phyloP scores from a whole-genome alignment of 495 filamentous ascomycete genomes.

The Tuber aestivum region DNA sequence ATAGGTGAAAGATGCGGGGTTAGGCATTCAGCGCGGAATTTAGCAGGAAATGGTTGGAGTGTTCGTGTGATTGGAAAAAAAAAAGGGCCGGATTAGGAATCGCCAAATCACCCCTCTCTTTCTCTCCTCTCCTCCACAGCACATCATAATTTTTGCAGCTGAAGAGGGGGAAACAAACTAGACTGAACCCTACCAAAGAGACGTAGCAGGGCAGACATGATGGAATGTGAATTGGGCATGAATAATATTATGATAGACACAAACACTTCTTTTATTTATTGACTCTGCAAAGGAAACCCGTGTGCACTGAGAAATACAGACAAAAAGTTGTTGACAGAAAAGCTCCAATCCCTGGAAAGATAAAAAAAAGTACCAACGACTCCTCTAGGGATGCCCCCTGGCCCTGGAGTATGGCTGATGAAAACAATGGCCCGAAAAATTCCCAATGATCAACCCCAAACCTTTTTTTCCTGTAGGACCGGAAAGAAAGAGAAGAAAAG shows the following conservation, averaged over 20 bases:
- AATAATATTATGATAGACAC: neutral
- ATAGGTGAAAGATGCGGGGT: neutral
- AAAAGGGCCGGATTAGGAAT: conserved; percentile 1
- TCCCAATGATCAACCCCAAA: neutral
- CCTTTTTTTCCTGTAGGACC: neutral
- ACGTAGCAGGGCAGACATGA: neutral
- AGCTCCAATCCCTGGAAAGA: neutral
- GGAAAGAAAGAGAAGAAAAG: neutral
- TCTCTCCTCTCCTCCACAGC: neutral
- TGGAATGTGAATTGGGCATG: neutral
- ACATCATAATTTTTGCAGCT: neutral
- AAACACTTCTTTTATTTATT: neutral
- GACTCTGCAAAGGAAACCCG: neutral
- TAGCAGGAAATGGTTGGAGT: neutral
- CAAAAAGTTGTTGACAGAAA: neutral
- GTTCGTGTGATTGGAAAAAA: neutral
- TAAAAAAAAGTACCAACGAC: neutral
- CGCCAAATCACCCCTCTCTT: neutral
- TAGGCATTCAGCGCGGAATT: neutral
- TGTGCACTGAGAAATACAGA: neutral
- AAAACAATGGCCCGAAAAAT: neutral
- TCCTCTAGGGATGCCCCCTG: neutral
- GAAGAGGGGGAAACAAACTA: neutral
- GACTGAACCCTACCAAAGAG: neutral
- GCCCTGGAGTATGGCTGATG: neutral